Base-by-base conservation (phyloP, 176 grass and related monocot genomes). In the Leersia perrieri region DNA sequence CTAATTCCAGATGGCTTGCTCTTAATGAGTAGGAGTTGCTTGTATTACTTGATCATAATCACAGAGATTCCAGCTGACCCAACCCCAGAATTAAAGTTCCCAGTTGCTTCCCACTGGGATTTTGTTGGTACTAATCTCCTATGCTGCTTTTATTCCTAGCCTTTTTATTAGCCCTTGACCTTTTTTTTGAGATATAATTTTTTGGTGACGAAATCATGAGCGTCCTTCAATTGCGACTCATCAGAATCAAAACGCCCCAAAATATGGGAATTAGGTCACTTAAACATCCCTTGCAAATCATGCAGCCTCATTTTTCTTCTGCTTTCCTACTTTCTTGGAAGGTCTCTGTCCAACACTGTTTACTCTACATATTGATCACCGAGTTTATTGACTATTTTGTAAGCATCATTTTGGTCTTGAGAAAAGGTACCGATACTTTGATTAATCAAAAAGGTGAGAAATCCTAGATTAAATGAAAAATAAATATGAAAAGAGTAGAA, bases 81-180 rank as follows among this genome's bases (percentile, higher is more conserved):
- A 70, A 74, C 68, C 36, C 23, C 18, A 7, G 68, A 49, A 51
- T 22, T 51, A 7, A 51, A 68, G 47, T 84, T 39, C 62, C 75
- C 40, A 33, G 65, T 77, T 64, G 77, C 82, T 85, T 57, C 71
- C 72, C 65, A 72, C 33, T 28, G 25, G 33, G 77, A 85, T 89
- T 80, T 76, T 72, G 65, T 76, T 85, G 76, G 6, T 66, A 72
- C 55, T 71, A 44, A 49, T 69, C 47, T 18, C 26, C 7, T 7
- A 66, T 66, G 12, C 58, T 57, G 28, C 57, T 8, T 41, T 51
- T 53, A 3, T 32, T 5, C 23, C 33, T 13, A 45, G 39, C 1
- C 33, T 26, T 51, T 80, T 68, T 23, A 22, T 63, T 45, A 9
- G 1, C n/a, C 55, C 53, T 72, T 39, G 41, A 79, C 15, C 7